Conservation (phyloP, 306 rosid genomes). For the Gastrolobium villosum region DNA sequence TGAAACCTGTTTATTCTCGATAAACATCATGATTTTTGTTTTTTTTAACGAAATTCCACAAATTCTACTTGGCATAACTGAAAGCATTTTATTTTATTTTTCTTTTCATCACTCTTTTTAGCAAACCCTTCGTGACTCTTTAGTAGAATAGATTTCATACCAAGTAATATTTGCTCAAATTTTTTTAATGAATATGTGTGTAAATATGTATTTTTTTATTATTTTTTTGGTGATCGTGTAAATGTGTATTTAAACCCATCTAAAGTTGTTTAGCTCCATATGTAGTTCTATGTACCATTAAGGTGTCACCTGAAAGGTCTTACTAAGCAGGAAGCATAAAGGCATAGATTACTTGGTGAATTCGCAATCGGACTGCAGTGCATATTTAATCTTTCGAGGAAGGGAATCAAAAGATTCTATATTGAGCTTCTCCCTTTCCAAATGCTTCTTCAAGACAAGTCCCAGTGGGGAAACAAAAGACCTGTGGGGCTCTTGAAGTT, state of each 20-base stretch:
- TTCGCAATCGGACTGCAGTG: slow-evolving; percentile 25
- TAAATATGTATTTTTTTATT: not conserved
- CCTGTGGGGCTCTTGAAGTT: slow-evolving; percentile 37
- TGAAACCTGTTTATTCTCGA: too few relatives aligned
- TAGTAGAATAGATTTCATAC: too few relatives aligned
- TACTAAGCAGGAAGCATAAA: slow-evolving; percentile 2
- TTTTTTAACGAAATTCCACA: too few relatives aligned
- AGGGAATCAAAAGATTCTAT: slow-evolving; percentile 8
- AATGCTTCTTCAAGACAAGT: slow-evolving; percentile 29
- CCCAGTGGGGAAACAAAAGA: not conserved
- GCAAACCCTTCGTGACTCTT: not conserved
- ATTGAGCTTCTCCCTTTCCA: slow-evolving; percentile 22
- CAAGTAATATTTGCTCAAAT: too few relatives aligned
- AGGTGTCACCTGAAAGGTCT: not conserved
- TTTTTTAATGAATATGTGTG: not conserved
- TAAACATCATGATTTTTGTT: too few relatives aligned
- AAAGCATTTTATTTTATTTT: too few relatives aligned
- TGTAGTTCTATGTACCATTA: not conserved
- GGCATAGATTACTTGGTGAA: slow-evolving; percentile 17
- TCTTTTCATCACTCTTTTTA: not conserved
- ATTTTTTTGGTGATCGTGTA: too few relatives aligned
- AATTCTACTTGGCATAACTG: too few relatives aligned
- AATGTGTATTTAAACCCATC: too few relatives aligned
- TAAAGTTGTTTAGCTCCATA: too few relatives aligned
- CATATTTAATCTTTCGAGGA: slow-evolving; percentile 39